phyloP scores from a whole-genome alignment of 768 basidiomycete genomes.

The Leccinum broughii region DNA sequence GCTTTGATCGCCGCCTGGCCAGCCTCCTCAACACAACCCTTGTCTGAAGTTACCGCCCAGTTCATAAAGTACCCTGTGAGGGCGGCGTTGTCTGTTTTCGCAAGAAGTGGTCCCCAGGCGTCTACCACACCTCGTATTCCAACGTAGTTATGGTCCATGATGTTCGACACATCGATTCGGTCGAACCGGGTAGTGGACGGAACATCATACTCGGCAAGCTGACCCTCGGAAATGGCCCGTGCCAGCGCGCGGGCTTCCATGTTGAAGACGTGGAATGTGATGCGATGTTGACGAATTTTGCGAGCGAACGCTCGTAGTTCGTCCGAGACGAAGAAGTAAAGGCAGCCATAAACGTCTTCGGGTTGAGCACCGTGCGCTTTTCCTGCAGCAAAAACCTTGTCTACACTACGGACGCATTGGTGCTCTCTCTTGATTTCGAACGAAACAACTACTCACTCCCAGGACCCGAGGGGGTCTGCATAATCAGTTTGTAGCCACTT shows the following conservation, averaged over 20 bases:
- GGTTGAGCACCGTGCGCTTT: conserved; percentile 37
- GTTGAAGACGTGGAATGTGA: conserved; percentile 36
- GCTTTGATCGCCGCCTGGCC: neutral
- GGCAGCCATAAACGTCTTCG: conserved; percentile 51
- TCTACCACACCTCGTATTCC: conserved; percentile 37
- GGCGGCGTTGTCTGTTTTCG: conserved; percentile 29
- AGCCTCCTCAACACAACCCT: conserved; percentile 8
- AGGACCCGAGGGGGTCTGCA: conserved; percentile 49
- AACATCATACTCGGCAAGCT: conserved; percentile 18
- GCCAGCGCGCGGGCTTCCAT: conserved; percentile 45
- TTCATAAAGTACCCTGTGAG: conserved; percentile 51
- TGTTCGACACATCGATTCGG: conserved; percentile 51
- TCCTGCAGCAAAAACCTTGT: conserved; percentile 42
- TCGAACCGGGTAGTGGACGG: conserved; percentile 38
- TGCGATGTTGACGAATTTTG: conserved; percentile 35
- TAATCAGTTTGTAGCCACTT: conserved; percentile 44
- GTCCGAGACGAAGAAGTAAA: conserved; percentile 46
- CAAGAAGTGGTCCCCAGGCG: conserved; percentile 41
- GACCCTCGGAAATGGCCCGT: conserved; percentile 32
- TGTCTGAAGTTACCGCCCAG: conserved; percentile 31
- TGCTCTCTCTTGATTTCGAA: neutral
- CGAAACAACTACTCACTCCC: conserved; percentile 40
- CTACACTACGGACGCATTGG: conserved; percentile 33
- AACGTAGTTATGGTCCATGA: conserved; percentile 43
- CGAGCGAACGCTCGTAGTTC: conserved; percentile 39